A percentile compares a stretch with the other conserved stretches of the same genome.
These are phyloP conservation scores for Waltergamsia citrina DNA, from an alignment of 2,329 filamentous ascomycete species.

Conservation along the genomic window DNA sequence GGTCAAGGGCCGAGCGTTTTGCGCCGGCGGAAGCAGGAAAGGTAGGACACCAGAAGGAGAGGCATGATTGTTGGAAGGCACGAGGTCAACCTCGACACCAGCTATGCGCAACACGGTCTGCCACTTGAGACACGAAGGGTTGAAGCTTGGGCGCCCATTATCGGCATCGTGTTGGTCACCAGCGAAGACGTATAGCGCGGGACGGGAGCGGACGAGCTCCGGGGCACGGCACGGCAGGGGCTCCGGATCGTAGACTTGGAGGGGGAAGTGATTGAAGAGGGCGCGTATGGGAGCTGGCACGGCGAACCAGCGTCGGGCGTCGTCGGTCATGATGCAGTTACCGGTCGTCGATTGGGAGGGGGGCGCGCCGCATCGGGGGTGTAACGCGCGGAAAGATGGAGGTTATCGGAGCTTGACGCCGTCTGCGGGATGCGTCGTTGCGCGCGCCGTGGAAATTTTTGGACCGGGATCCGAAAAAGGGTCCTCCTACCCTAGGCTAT, in stretches of 20 bases:
- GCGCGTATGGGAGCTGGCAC: slow-evolving; percentile 69
- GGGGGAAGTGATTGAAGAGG: slow-evolving; percentile 78
- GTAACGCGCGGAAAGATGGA: no score
- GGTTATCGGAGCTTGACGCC: no score
- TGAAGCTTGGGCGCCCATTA: slow-evolving; percentile 63
- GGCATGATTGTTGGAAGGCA: slow-evolving; percentile 82
- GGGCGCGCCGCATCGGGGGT: no score
- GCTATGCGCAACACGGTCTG: slow-evolving; percentile 83
- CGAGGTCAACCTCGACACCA: slow-evolving; percentile 54
- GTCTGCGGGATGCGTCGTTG: no score
- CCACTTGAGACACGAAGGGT: slow-evolving; percentile 92
- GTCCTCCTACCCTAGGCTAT: no score
- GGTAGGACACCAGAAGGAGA: slow-evolving; percentile 83
- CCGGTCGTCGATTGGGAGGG: no score
- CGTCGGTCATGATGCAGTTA: no score
- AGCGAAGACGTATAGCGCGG: slow-evolving; percentile 70
- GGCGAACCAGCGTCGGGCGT: slow-evolving; percentile 35
- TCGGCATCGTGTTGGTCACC: slow-evolving; percentile 48
- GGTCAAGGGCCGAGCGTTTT: slow-evolving; percentile 38
- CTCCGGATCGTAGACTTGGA: slow-evolving; percentile 66
- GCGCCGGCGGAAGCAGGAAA: slow-evolving; percentile 58
- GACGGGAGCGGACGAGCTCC: slow-evolving; percentile 27
- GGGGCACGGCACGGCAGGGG: slow-evolving; percentile 56
- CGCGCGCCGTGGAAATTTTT: no score
- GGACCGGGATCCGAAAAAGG: no score